Conservation (phyloP, 2,329 filamentous ascomycete genomes). For the Cercospora janseana region DNA sequence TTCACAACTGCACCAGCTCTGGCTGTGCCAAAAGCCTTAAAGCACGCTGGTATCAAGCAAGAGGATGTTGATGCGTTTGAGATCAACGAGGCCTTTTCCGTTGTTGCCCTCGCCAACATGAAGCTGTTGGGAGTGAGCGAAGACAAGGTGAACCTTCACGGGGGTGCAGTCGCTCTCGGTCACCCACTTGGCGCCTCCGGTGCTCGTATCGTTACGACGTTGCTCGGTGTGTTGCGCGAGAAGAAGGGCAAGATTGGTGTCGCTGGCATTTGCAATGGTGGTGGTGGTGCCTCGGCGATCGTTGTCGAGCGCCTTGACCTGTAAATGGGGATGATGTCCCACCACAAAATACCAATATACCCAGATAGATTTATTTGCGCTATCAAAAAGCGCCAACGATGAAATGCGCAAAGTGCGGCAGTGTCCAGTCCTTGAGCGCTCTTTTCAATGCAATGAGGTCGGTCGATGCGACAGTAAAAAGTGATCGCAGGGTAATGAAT, state of each 20-base stretch:
- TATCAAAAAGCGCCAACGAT: too few relatives aligned
- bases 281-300: constrained; percentile 89
- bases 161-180: constrained; percentile 91
- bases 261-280: constrained; percentile 96
- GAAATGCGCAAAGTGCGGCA: too few relatives aligned
- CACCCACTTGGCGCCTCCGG: constrained; percentile 93
- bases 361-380: constrained; percentile 1
- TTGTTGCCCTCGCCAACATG: constrained; percentile 93
- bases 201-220: constrained; percentile 86
- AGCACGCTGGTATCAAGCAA: constrained; percentile 80
- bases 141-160: constrained; percentile 91
- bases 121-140: constrained; percentile 78
- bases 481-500: too few relatives aligned
- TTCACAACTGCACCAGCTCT: constrained; percentile 94
- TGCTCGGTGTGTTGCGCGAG: constrained; percentile 83
- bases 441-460: too few relatives aligned
- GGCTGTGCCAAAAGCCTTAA: constrained; percentile 94
- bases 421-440: too few relatives aligned
- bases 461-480: too few relatives aligned
- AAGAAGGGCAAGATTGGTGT: constrained; percentile 92
- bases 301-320: constrained; percentile 66
- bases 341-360: neutral
- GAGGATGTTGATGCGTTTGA: constrained; percentile 88
- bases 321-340: neutral
- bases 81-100: constrained; percentile 99